These are phyloP conservation scores for Henningerozyma blattae DNA, from an alignment of 805 yeast species.

Conservation along the genomic window DNA sequence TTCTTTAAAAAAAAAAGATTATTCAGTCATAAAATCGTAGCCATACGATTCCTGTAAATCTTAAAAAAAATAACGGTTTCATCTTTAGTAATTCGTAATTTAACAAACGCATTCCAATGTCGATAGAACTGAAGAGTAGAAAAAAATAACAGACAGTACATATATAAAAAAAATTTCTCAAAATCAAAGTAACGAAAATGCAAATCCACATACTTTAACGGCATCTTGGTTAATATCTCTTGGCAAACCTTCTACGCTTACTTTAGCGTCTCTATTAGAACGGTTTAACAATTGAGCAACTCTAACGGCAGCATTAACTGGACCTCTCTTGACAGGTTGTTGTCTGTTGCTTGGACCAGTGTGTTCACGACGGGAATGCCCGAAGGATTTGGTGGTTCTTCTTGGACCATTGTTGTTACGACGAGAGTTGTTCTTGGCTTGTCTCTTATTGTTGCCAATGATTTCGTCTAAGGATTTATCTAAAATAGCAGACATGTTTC, in stretches of 20 bases:
- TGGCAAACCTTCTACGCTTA: constrained; percentile 77
- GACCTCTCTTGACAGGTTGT: constrained; percentile 15
- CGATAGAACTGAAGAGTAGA: too few species aligned
- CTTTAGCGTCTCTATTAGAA: constrained; percentile 58
- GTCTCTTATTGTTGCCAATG: constrained; percentile 48
- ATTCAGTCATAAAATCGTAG: not conserved
- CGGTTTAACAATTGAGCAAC: constrained; percentile 29
- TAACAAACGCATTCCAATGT: too few species aligned
- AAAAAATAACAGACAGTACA: not conserved
- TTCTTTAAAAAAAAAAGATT: too few species aligned
- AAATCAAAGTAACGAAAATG: not conserved
- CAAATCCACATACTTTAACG: constrained; percentile 61
- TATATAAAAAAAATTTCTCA: too few species aligned
- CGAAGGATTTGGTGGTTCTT: constrained; percentile 24
- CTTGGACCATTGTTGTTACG: constrained; percentile 23
- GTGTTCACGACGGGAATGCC: constrained; percentile 16
- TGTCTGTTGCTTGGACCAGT: constrained; percentile 5
- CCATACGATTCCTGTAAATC: not conserved
- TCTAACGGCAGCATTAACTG: constrained; percentile 25
- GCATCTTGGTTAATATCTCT: constrained; percentile 75
- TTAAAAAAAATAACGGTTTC: not conserved
- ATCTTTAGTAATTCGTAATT: not conserved
- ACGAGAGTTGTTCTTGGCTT: constrained; percentile 23
- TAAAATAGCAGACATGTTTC: constrained; percentile 64
- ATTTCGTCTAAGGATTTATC: constrained; percentile 94